Evolutionary conservation across 2,329 filamentous ascomycete genomes (phyloP).

Genomic region (Aspergillus piperis): DNA sequence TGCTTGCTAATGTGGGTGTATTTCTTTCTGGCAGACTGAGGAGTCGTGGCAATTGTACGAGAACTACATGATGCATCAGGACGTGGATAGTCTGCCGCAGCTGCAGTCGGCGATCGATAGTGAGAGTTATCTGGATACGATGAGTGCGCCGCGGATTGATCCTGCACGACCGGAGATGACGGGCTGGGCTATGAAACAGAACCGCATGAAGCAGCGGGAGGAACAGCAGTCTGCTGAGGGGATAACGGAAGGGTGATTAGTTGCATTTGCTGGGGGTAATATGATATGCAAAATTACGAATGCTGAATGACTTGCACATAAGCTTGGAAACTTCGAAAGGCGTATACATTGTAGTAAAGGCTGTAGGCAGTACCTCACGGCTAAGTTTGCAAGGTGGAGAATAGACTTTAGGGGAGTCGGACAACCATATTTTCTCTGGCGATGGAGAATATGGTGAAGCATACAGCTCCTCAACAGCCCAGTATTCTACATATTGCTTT

Average conservation of each 20-base stretch:
- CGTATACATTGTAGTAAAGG: neutral
- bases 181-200: slow-evolving; percentile 48
- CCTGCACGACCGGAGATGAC: slow-evolving; percentile 46
- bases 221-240: slow-evolving; percentile 17
- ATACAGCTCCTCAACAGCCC: neutral
- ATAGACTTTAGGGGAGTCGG: neutral
- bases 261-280: neutral
- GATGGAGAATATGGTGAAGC: neutral
- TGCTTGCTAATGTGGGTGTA: slow-evolving; percentile 16
- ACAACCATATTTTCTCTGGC: neutral
- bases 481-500: neutral
- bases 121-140: slow-evolving; percentile 63
- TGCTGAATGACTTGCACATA: neutral
- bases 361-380: neutral
- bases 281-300: neutral
- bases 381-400: neutral
- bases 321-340: no score
- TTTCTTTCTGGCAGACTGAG: slow-evolving; percentile 49
- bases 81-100: slow-evolving; percentile 47
- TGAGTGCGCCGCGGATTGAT: slow-evolving; percentile 58
- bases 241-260: slow-evolving; percentile 20
- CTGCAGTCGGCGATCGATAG: slow-evolving; percentile 59
- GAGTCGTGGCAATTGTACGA: slow-evolving; percentile 76
- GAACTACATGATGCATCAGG: slow-evolving; percentile 65
- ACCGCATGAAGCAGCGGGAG: slow-evolving; percentile 38